Percentiles rank a stretch among this genome's conserved stretches.
Conservation (phyloP, 306 rosid species). For the Gastrolobium villosum region DNA sequence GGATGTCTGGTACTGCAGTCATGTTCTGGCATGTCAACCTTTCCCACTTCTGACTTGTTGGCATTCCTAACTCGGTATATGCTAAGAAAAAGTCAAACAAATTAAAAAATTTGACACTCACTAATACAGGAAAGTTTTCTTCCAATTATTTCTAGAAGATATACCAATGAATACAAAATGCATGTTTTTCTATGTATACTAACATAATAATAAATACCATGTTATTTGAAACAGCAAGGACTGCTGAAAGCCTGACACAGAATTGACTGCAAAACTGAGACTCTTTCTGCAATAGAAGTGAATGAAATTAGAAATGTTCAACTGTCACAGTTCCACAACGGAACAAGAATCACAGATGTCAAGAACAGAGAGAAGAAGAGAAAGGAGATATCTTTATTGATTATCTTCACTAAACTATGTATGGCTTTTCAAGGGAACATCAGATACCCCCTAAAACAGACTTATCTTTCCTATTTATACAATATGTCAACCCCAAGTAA, state of each 20-base stretch:
- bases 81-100: not conserved
- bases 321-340: not conserved
- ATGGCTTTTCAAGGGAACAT: no score
- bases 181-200: conserved; percentile 26
- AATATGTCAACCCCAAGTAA: no score
- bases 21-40: not conserved
- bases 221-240: conserved; percentile 67
- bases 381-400: no score
- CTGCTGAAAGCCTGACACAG: conserved; percentile 79
- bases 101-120: not conserved
- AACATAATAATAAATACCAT: conserved; percentile 71
- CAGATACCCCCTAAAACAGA: no score
- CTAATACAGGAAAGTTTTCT: not conserved
- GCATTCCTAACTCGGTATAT: not conserved
- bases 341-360: no score
- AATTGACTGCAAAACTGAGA: conserved; percentile 75
- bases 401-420: no score
- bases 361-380: no score
- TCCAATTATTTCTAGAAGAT: conserved; percentile 32
- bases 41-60: conserved; percentile 4
- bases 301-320: conserved; percentile 43
- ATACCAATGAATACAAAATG: conserved; percentile 8
- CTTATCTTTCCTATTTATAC: no score
- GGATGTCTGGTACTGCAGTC: conserved; percentile 11
- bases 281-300: conserved; percentile 68